Conservation (phyloP, 768 basidiomycete genomes). For the Clitopilus passeckerianus region DNA sequence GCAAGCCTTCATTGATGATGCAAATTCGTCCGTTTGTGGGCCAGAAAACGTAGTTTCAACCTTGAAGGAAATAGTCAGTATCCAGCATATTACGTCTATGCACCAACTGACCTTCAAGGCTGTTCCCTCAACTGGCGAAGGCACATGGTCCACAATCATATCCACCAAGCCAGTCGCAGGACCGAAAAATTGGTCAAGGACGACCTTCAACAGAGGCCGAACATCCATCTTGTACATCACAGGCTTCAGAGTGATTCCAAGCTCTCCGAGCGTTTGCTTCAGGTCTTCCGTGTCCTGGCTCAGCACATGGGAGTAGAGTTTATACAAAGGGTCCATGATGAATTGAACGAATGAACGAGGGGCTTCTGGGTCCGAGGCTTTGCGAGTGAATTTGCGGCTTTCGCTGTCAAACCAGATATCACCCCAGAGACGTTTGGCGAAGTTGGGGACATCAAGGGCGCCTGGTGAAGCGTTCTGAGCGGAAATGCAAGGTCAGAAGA, state of each 20-base stretch:
- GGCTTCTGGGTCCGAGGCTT: slow-evolving; percentile 73
- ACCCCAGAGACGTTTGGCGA: slow-evolving; percentile 93
- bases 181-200: slow-evolving; percentile 95
- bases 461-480: too few relatives aligned
- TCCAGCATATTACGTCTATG: background rate
- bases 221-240: slow-evolving; percentile 99
- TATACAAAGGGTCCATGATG: slow-evolving; percentile 94
- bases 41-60: slow-evolving; percentile 86
- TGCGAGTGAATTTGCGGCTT: slow-evolving; percentile 85
- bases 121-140: slow-evolving; percentile 65
- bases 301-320: slow-evolving; percentile 91
- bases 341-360: slow-evolving; percentile 92
- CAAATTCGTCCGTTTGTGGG: slow-evolving; percentile 77
- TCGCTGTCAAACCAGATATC: slow-evolving; percentile 92
- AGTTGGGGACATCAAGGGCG: slow-evolving; percentile 71
- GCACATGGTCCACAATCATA: slow-evolving; percentile 86
- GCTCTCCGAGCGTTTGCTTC: slow-evolving; percentile 66
- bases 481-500: too few relatives aligned
- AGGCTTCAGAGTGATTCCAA: slow-evolving; percentile 86
- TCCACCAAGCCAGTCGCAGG: slow-evolving; percentile 86
- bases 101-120: slow-evolving; percentile 47
- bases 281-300: slow-evolving; percentile 92
- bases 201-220: slow-evolving; percentile 86
- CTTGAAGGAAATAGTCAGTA: slow-evolving; percentile 27
- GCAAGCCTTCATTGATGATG: slow-evolving; percentile 75